phyloP scores from a whole-genome alignment of 169 alveolate species.

The Plasmodium sp. region DNA sequence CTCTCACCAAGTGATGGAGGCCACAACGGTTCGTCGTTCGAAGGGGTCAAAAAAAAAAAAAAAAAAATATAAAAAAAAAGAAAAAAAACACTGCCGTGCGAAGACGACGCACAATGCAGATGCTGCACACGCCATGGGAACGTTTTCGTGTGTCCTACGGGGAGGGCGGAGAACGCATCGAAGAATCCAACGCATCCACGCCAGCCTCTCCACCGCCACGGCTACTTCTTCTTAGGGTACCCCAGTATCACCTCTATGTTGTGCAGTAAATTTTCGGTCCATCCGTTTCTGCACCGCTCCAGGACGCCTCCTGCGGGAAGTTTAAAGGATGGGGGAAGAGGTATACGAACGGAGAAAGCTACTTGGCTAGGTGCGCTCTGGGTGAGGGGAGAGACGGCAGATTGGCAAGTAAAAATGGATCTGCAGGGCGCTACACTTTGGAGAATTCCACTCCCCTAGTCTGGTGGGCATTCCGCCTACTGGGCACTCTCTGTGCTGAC shows the following conservation, averaged over 20 bases:
- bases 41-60: not conserved
- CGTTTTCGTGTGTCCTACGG: not conserved
- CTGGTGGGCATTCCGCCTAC: not conserved
- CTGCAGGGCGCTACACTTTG: not conserved
- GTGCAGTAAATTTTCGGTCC: constrained; percentile 46
- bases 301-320: constrained; percentile 33
- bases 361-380: not conserved
- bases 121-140: not conserved
- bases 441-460: not conserved
- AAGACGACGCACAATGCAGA: not conserved
- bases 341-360: not conserved
- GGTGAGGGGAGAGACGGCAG: not conserved
- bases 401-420: not conserved
- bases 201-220: not conserved
- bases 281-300: constrained; percentile 69
- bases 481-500: no score
- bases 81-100: not conserved
- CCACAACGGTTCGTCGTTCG: not conserved
- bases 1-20: not conserved
- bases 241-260: constrained; percentile 65
- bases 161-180: not conserved
- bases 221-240: constrained; percentile 50
- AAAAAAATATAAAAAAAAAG: not conserved
- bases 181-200: not conserved
- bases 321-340: not conserved